Evolutionary conservation across 805 yeast genomes (phyloP), one percentile per base, ranked within the genome.

Genomic region (Wickerhamomyces mucosus): DNA sequence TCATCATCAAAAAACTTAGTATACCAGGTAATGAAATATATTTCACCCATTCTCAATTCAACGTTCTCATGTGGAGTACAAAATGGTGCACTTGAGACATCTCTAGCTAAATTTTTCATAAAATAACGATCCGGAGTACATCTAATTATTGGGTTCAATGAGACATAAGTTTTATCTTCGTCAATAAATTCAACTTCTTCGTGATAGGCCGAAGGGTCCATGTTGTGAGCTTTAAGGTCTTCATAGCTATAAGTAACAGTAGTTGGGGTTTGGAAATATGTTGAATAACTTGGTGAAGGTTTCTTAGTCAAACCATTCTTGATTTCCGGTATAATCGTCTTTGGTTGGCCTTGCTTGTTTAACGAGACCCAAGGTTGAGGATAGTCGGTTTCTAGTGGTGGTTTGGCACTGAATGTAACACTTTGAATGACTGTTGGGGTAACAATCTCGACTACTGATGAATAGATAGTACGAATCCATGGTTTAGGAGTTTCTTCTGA

Each of bases 1-100:
- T 60, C 68, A 29, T 68, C 63, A 18, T 48, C 48, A 46, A 83
- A 85, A 51, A 60, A 78, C 29, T 68, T 64, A 3, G 89, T 67
- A 56, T 63, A 85, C 96, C 96, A 85, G 8, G 89, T 76, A 32
- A 82, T 55, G 47, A 86, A 85, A 45, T 82, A 80, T 1, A 82
- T 71, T 33, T 66, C 57, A 20, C 69, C 94, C 36, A 69, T 53
- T 40, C 69, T 67, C 57, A 81, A 62, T 24, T 59, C 64, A 10
- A 65, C 45, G 36, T 74, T 67, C 45, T 80, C 88, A 21, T 60
- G 63, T 10, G 95, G 96, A 15, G 82, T 70, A 55, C 96, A 85
- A 55, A 84, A 82, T n/a, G 96, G 96, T 31, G 64, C 92, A 24
- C 85, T 70, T 2, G 59, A 45, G 13, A 56, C 51, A 38, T 63